A percentile compares a stretch with the other conserved stretches of the same genome.
Evolutionary conservation across 2,329 filamentous ascomycete species (phyloP).

Genomic region (Diaporthe velutina): DNA sequence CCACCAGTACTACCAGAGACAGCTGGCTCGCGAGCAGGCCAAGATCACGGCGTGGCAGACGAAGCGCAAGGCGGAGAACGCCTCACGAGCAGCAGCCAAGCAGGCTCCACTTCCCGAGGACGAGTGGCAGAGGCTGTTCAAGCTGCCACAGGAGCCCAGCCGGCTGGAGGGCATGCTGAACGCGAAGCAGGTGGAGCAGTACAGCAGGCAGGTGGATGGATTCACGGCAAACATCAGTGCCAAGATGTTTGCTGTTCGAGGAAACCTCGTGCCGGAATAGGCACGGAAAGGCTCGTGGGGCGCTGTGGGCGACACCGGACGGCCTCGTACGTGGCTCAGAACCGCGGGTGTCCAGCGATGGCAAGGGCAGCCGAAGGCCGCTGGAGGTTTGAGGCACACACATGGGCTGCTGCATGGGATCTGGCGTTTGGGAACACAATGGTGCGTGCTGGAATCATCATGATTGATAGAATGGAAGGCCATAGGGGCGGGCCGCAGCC

Average conservation of each 20-base stretch:
- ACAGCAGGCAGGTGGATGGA: slow-evolving; percentile 95
- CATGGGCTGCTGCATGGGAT: slow-evolving; percentile 4
- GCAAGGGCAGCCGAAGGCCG: neutral
- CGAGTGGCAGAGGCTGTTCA: slow-evolving; percentile 98
- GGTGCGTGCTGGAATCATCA: neutral
- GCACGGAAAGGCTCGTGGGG: neutral
- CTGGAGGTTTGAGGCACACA: neutral
- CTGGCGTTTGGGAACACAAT: slow-evolving; percentile 24
- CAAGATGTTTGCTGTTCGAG: slow-evolving; percentile 98
- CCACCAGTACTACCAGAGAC: slow-evolving; percentile 95
- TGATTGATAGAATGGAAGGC: neutral
- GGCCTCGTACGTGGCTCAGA: neutral
- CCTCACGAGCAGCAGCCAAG: slow-evolving; percentile 85
- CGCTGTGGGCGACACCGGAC: neutral
- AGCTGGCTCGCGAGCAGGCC: slow-evolving; percentile 91
- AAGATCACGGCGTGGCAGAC: slow-evolving; percentile 98
- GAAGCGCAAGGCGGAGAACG: slow-evolving; percentile 97
- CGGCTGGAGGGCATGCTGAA: slow-evolving; percentile 94
- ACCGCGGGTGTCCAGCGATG: neutral
- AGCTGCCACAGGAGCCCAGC: slow-evolving; percentile 95
- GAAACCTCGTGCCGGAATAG: slow-evolving; percentile 72
- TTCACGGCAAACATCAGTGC: slow-evolving; percentile 92
- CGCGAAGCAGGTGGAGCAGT: slow-evolving; percentile 96
- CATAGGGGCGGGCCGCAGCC: neutral
- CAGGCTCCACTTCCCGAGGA: slow-evolving; percentile 92